Conservation (phyloP, 257 asterid genomes). For the Ilex aquifolium region DNA sequence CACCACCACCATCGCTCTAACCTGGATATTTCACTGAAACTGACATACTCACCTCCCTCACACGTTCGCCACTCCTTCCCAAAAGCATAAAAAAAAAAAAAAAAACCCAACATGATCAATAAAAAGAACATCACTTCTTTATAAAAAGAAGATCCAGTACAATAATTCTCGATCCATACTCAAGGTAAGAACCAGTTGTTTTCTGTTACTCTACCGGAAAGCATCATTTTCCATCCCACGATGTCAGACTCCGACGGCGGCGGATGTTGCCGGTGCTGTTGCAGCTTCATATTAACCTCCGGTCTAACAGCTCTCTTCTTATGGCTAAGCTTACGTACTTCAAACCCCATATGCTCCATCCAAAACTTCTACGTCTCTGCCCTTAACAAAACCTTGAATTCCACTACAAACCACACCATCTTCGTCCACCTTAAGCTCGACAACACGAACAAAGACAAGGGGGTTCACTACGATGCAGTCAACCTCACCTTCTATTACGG, state of each 20-base stretch:
- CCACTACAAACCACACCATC: slow-evolving; percentile 45
- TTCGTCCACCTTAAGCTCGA: slow-evolving; percentile 47
- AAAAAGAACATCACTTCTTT: no score
- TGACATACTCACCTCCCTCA: no score
- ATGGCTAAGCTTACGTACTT: slow-evolving; percentile 80
- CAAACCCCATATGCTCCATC: slow-evolving; percentile 49
- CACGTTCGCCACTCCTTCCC: no score
- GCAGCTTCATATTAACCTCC: slow-evolving; percentile 63
- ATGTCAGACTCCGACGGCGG: slow-evolving; percentile 22
- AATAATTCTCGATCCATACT: no score
- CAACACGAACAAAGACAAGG: slow-evolving; percentile 67
- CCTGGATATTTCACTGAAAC: no score
- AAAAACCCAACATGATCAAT: no score
- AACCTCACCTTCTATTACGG: slow-evolving; percentile 35
- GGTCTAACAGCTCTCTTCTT: slow-evolving; percentile 79
- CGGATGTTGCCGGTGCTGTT: slow-evolving; percentile 47
- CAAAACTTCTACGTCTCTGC: slow-evolving; percentile 46
- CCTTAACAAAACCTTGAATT: slow-evolving; percentile 37
- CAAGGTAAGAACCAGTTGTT: no score
- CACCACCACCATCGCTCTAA: no score
- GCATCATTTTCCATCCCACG: not conserved
- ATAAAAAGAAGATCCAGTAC: no score
- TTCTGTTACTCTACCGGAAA: slow-evolving; percentile 7
- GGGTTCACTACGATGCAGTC: slow-evolving; percentile 48
- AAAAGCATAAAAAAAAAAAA: no score